phyloP scores from a whole-genome alignment of 805 yeast species.

The Nakazawaea siamensis region DNA sequence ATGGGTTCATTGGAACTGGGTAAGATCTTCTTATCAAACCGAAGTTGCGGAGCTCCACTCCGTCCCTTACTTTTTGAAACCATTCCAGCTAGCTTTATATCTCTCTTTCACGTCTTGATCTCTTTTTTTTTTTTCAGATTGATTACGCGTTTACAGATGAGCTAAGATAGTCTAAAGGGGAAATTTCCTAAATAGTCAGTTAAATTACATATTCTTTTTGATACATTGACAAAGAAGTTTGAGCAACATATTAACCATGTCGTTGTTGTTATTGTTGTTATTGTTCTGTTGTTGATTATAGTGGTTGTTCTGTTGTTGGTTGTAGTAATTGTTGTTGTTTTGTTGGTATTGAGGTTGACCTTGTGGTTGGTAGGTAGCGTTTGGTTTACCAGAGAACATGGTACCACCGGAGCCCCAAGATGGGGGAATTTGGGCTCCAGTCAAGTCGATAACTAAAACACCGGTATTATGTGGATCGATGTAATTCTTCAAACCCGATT shows the following conservation, averaged over 20 bases:
- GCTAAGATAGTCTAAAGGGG: neutral
- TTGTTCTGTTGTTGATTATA: conserved; percentile 24
- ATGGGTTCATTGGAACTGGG: conserved; percentile 52
- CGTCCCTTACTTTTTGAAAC: neutral
- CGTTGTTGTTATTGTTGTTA: conserved; percentile 19
- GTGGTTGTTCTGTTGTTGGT: conserved; percentile 19
- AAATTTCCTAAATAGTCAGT: neutral
- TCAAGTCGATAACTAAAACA: conserved; percentile 63
- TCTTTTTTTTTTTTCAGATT: neutral
- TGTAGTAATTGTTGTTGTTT: conserved; percentile 14
- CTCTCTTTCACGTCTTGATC: neutral
- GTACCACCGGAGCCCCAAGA: conserved; percentile 19
- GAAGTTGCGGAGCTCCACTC: conserved; percentile 8
- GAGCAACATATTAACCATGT: conserved; percentile 16
- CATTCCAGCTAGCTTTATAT: neutral
- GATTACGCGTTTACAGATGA: neutral
- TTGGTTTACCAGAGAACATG: conserved; percentile 14
- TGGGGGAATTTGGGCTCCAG: conserved; percentile 35
- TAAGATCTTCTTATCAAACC: conserved; percentile 39
- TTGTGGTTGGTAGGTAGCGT: conserved; percentile 13
- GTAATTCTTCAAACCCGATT: conserved; percentile 50
- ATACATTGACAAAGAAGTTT: conserved; percentile 14
- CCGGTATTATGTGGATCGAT: conserved; percentile 73
- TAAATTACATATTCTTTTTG: neutral
- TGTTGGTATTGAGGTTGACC: conserved; percentile 19